Evolutionary conservation across 2,329 filamentous ascomycete species (phyloP), one percentile per base, ranked within the genome.

Genomic region (Aureobasidium sp.): DNA sequence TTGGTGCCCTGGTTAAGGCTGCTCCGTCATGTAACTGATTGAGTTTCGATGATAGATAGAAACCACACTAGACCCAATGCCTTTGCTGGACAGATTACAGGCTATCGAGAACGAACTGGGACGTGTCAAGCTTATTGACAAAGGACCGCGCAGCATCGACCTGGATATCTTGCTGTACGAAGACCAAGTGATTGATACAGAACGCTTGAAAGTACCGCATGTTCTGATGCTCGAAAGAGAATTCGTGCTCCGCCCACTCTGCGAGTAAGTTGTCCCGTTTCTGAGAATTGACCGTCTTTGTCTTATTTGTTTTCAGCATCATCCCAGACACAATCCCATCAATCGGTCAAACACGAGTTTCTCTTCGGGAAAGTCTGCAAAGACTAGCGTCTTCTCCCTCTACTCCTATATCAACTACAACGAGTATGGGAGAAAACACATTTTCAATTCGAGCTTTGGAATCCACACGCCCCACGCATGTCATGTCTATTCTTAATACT

Each of bases 401-500:
- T n/a, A 36, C 48, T 7, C 70, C 70, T 0, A 67, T 78, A n/a
- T 76, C 72, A 12, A 71, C 77, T 26, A 60, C 57, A n/a, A 60
- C 57, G 13, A 60, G 44, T 10, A 60, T 60, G 57, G 57, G 57
- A 51, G 34, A 32, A 26, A 17, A 43, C n/a, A 51, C 57, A 7
- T 74, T 80, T 12, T 78, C 84, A 0, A 75, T 94, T 43, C 83
- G 84, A 56, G 81, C 89, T 20, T 76, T 81, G 7, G 78, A 81
- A 64, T 73, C 77, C 0, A 71, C 70, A 50, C 83, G 87, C 52
- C 80, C 78, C 59, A 97, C 93, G 0, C 84, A 85, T 50, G 77
- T 97, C 67, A 99, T 99, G 94, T 90, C 89, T 61, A 96, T 99
- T 66, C 80, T 97, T 50, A 99, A 99, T 75, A 78, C 96, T 59